A percentile compares a stretch with the other conserved stretches of the same genome.
Evolutionary conservation across 169 alveolate species (phyloP).

Genomic region (Cryptosporidium muris): DNA sequence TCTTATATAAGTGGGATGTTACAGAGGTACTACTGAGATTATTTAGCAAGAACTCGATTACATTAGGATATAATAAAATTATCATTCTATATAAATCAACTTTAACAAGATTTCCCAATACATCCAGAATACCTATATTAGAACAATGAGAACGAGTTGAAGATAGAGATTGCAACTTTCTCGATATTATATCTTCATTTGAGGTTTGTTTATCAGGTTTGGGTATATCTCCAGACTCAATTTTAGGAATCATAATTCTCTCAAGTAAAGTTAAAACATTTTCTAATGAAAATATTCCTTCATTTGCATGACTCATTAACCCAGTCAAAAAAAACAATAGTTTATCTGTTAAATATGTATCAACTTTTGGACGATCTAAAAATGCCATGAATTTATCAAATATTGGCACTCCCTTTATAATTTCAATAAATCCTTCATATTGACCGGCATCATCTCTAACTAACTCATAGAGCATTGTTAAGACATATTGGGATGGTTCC

Average conservation of each 20-base stretch:
- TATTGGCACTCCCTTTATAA: constrained; percentile 60
- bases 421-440: constrained; percentile 68
- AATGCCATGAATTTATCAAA: constrained; percentile 62
- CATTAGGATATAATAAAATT: constrained; percentile 41
- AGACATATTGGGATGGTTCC: constrained; percentile 61
- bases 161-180: neutral
- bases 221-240: too few relatives aligned
- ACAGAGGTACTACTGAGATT: constrained; percentile 28
- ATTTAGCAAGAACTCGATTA: constrained; percentile 28
- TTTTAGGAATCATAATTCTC: too few relatives aligned
- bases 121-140: constrained; percentile 53
- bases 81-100: constrained; percentile 64
- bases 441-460: constrained; percentile 70
- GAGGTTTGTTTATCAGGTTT: too few relatives aligned
- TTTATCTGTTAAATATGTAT: constrained; percentile 54
- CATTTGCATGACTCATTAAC: constrained; percentile 49
- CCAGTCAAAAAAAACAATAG: constrained; percentile 60
- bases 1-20: constrained; percentile 62
- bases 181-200: too few relatives aligned
- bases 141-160: constrained; percentile 56
- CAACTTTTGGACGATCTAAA: constrained; percentile 69
- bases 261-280: constrained; percentile 21
- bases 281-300: constrained; percentile 26
- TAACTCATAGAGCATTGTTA: constrained; percentile 63
- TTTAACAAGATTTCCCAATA: constrained; percentile 52